Conservation (phyloP, 148 eudicot species). For the Persicaria tinctoria region DNA sequence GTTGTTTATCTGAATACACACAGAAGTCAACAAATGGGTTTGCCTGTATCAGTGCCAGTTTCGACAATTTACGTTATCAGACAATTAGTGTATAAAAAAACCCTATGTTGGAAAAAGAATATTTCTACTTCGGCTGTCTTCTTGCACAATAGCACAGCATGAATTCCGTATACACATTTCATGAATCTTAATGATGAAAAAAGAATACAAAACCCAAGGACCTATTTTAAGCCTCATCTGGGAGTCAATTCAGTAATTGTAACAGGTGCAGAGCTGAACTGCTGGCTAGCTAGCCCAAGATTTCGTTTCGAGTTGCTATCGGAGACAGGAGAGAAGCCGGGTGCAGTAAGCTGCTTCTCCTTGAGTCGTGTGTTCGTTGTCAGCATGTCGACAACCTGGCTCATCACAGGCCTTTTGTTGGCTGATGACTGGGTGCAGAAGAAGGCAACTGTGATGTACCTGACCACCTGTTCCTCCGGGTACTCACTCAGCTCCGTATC, state of each 20-base stretch:
- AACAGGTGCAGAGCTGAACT: constrained; percentile 51
- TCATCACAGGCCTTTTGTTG: constrained; percentile 75
- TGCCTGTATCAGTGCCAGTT: not conserved
- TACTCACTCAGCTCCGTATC: constrained; percentile 58
- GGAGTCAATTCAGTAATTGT: constrained; percentile 60
- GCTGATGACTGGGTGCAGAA: constrained; percentile 84
- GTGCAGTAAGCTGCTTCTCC: constrained; percentile 62
- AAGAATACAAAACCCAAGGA: constrained; percentile 12
- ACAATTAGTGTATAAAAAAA: not conserved
- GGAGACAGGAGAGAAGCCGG: constrained; percentile 56
- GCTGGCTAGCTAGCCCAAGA: constrained; percentile 39
- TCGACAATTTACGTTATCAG: not conserved
- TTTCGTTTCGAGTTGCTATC: constrained; percentile 24
- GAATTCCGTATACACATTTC: not conserved
- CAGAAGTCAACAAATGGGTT: too few species aligned
- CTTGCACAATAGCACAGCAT: not conserved
- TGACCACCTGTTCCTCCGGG: constrained; percentile 47
- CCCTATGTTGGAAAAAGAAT: constrained; percentile 1
- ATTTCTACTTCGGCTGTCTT: not conserved
- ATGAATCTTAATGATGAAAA: constrained; percentile 9
- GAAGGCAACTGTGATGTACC: constrained; percentile 72
- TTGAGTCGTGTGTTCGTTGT: constrained; percentile 46
- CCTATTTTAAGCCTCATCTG: constrained; percentile 34
- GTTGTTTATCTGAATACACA: too few species aligned
- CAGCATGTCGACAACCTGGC: constrained; percentile 84